Base-by-base conservation (phyloP, 345 rosid species). In the Microcos paniculata region DNA sequence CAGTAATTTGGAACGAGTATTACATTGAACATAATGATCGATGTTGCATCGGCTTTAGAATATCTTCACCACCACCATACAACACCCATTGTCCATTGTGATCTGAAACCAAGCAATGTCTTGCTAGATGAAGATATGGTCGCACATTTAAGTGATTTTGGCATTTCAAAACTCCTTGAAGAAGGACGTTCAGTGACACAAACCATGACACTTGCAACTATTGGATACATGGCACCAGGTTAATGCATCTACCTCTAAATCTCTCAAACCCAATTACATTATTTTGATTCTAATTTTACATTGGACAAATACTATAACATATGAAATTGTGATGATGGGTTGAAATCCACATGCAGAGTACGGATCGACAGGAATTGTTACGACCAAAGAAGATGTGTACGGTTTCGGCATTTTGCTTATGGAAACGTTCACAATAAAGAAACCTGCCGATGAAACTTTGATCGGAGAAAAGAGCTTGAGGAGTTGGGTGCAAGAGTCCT, bases 201-300 rank as follows among this genome's bases (percentile, higher is more conserved):
- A 19, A 74, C 77, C 30, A 31, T 24, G 30, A 62, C 24, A 3
- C 35, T 48, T 18, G 70, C 70, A 10, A 75, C 72, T 14, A 38
- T 75, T 33, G 72, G 72, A 13, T 64, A 75, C 24, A 75, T 65
- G 64, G 64, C 72, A 23, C 72, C 72, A 75, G 72, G 72, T n/a
- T 35, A 35, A 35, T 35, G 38, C 38, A 2, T 35, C 38, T 35
- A 35, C 3, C 3, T n/a, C n/a, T 56, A 3, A 62, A n/a, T n/a
- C n/a, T n/a, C n/a, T n/a, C n/a, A n/a, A n/a, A n/a, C n/a, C n/a
- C n/a, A n/a, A n/a, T n/a, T n/a, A n/a, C n/a, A n/a, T n/a, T n/a
- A n/a, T n/a, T n/a, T n/a, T n/a, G n/a, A n/a, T n/a, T n/a, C n/a
- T n/a, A n/a, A n/a, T n/a, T n/a, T n/a, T n/a, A n/a, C n/a, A n/a